Percentiles rank a stretch among this genome's conserved stretches.
Evolutionary conservation across 169 alveolate genomes (phyloP).

Genomic region (Pseudocohnilembus persalinus): DNA sequence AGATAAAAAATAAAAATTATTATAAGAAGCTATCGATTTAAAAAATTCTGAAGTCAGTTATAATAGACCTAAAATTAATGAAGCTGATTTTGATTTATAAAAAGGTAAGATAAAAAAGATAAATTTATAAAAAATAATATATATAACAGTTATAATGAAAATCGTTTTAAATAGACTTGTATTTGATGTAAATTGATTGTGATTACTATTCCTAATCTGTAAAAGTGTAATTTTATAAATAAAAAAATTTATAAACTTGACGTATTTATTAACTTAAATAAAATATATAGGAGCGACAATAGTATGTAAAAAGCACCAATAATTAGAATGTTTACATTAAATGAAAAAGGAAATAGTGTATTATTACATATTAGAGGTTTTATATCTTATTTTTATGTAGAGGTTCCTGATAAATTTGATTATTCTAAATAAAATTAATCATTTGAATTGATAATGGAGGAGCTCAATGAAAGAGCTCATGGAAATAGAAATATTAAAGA

Average conservation of each 20-base stretch:
- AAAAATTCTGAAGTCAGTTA: not conserved
- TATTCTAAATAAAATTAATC: conserved; percentile 7
- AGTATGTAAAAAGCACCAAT: conserved; percentile 7
- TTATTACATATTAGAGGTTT: conserved; percentile 49
- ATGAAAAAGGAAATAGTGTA: conserved; percentile 54
- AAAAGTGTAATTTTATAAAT: no score
- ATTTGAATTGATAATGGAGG: conserved; percentile 27
- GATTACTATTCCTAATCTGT: not conserved
- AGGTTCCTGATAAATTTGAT: conserved; percentile 1
- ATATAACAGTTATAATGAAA: no score
- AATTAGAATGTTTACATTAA: conserved; percentile 63
- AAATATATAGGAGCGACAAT: no score
- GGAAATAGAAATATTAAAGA: conserved; percentile 9
- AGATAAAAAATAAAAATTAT: not conserved
- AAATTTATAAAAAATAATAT: no score
- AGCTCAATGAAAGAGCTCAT: conserved; percentile 14
- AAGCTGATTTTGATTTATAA: not conserved
- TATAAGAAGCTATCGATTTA: not conserved
- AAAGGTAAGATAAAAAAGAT: not conserved
- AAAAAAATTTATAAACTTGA: no score
- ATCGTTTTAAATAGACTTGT: not conserved
- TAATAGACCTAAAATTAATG: not conserved
- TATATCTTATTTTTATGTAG: conserved; percentile 54
- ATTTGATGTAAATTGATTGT: not conserved
- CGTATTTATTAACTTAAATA: not conserved